Base-by-base conservation (phyloP, 2,329 filamentous ascomycete species). In the Fusarium sp. region DNA sequence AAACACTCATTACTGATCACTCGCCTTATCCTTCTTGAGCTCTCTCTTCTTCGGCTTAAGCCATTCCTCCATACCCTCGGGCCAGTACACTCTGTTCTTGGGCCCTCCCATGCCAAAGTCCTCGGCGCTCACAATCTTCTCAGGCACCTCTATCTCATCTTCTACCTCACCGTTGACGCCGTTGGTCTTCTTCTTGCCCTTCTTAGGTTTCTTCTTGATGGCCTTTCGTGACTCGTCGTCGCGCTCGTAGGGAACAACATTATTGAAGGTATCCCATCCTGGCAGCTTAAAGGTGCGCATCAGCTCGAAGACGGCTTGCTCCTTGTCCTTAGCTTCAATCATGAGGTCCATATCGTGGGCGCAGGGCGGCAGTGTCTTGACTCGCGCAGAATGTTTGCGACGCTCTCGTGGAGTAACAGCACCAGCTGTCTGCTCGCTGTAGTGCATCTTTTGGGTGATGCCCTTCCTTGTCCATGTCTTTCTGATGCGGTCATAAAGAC, bases 241-340 rank as follows among this genome's bases (percentile, higher is more conserved):
- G 0, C 95, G 89, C 67, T 92, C 90, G 79, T 95, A 89, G 0
- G 95, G 95, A 3, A 96, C 86, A 2, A 98, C 86, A 64, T 97
- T 91, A 75, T 93, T 93, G 80, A 97, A 91, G 0, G 84, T 88
- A 22, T 97, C 88, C 83, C 92, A 94, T 0, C 95, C 95, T 0
- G 95, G 94, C 0, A 98, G 86, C 77, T 92, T 95, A 82, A 95
- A 97, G 0, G 88, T 95, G 24, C 93, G 89, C 95, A 98, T 98
- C 20, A 98, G 87, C 74, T 97, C 95, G 78, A 98, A 97, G 0
- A 98, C 95, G 0, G 96, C 95, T 82, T 98, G 96, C 81, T 98
- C 96, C 83, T 98, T 98, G 80, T 98, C 96, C 82, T 98, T 98
- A 57, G 96, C 96, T 84, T 98, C 96, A 69, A 98, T 98, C 96